A percentile compares a stretch with the other conserved stretches of the same genome.
These are phyloP conservation scores for Hansenula lynferdii DNA, from an alignment of 1,139 yeast species.

Conservation along the genomic window DNA sequence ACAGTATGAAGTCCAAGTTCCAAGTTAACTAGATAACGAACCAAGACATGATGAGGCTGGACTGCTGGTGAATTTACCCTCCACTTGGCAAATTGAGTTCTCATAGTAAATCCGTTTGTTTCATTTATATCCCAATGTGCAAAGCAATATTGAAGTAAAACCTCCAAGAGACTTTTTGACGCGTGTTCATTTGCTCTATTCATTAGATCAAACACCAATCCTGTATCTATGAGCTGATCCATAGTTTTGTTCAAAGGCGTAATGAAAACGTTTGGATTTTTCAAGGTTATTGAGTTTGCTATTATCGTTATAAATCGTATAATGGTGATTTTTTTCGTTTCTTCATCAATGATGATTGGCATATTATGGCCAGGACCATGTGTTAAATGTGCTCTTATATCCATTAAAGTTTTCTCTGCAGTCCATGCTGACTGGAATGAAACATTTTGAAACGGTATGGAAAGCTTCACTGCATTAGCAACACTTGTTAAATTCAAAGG, in stretches of 20 bases:
- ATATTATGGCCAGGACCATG: conserved; percentile 1
- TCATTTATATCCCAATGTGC: conserved; percentile 28
- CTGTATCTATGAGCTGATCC: conserved; percentile 33
- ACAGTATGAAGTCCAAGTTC: conserved; percentile 28
- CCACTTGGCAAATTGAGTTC: conserved; percentile 23
- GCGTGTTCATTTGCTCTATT: conserved; percentile 19
- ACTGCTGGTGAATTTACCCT: conserved; percentile 24
- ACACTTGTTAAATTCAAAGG: neutral
- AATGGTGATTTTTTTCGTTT: conserved; percentile 14
- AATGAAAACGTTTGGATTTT: conserved; percentile 32
- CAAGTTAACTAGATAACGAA: conserved; percentile 32
- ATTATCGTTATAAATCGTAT: conserved; percentile 21
- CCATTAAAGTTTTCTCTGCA: conserved; percentile 18
- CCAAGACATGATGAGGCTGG: conserved; percentile 28
- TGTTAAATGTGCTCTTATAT: conserved; percentile 12
- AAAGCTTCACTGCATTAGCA: conserved; percentile 2
- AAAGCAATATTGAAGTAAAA: conserved; percentile 35
- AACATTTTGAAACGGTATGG: conserved; percentile 5
- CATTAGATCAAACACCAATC: conserved; percentile 28
- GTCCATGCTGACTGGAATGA: conserved; percentile 18
- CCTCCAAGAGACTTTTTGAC: conserved; percentile 24
- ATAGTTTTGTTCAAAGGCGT: conserved; percentile 29
- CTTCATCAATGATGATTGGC: conserved; percentile 8
- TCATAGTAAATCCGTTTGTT: conserved; percentile 4
- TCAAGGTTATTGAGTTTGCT: conserved; percentile 16